Conservation (phyloP, 164 flowering plant genomes). For the Aristolochia contorta region DNA sequence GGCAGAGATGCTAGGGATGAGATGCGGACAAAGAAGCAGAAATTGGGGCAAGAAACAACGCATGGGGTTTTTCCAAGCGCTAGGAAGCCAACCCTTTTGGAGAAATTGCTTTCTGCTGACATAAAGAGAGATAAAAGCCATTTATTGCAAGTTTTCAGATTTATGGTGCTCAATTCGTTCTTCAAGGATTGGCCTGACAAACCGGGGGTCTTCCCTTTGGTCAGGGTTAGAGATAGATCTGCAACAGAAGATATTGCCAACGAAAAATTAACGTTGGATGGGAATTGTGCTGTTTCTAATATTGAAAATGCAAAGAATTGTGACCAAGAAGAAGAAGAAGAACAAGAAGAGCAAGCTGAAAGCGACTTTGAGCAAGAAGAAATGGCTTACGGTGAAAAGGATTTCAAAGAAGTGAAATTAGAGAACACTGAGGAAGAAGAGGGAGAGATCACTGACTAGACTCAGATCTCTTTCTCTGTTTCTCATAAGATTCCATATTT, state of each 20-base stretch:
- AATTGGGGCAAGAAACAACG: slow-evolving; percentile 16
- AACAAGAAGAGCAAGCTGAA: slow-evolving; percentile 2
- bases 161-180: slow-evolving; percentile 64
- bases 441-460: slow-evolving; percentile 55
- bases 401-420: slow-evolving; percentile 3
- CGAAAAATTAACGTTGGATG: slow-evolving; percentile 8
- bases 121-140: slow-evolving; percentile 53
- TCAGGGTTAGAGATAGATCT: slow-evolving; percentile 32
- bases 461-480: neutral
- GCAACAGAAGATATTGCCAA: slow-evolving; percentile 5
- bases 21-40: slow-evolving; percentile 32
- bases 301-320: neutral
- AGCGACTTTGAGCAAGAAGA: slow-evolving; percentile 9
- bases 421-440: slow-evolving; percentile 35
- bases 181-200: slow-evolving; percentile 58
- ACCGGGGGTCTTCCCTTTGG: slow-evolving; percentile 47
- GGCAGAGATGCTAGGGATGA: slow-evolving; percentile 21
- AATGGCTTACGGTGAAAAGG: slow-evolving; percentile 3
- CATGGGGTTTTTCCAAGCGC: slow-evolving; percentile 12
- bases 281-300: neutral
- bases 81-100: slow-evolving; percentile 53
- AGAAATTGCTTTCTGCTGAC: slow-evolving; percentile 75
- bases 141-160: slow-evolving; percentile 71
- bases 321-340: slow-evolving; percentile 3
- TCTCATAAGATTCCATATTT: neutral